Percentiles rank a stretch among this genome's conserved stretches.
Conservation (phyloP, 495 filamentous ascomycete species). For the Achaetomiella virescens region DNA sequence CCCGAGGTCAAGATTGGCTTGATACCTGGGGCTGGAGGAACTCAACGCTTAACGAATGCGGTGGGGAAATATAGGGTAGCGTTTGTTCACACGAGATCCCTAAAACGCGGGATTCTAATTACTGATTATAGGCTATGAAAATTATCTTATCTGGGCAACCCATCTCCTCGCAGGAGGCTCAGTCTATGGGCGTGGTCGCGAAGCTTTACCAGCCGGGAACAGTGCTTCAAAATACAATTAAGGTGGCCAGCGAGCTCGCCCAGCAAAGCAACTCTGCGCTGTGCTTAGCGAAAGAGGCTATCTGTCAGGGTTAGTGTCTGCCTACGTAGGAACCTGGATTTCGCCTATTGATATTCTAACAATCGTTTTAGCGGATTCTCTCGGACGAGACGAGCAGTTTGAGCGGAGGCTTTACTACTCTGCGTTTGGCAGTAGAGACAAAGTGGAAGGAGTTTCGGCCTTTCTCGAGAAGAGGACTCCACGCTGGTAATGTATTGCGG, state of each 20-base stretch:
- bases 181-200: neutral
- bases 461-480: neutral
- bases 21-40: conserved; percentile 41
- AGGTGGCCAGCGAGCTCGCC: neutral
- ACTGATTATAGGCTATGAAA: neutral
- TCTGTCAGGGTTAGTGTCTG: neutral
- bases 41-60: conserved; percentile 34
- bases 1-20: conserved; percentile 41
- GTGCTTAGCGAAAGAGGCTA: neutral
- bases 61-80: conserved; percentile 37
- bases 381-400: neutral
- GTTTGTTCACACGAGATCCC: no score
- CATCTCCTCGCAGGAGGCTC: conserved; percentile 2
- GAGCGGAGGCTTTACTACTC: conserved; percentile 3
- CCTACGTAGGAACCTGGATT: no score
- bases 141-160: neutral
- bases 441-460: neutral
- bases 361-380: neutral
- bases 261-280: neutral
- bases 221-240: neutral
- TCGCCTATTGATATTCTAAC: neutral
- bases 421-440: neutral
- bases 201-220: neutral
- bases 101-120: neutral
- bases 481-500: conserved; percentile 3